Conservation (phyloP, 805 yeast species). For the Yarrowia hollandica region DNA sequence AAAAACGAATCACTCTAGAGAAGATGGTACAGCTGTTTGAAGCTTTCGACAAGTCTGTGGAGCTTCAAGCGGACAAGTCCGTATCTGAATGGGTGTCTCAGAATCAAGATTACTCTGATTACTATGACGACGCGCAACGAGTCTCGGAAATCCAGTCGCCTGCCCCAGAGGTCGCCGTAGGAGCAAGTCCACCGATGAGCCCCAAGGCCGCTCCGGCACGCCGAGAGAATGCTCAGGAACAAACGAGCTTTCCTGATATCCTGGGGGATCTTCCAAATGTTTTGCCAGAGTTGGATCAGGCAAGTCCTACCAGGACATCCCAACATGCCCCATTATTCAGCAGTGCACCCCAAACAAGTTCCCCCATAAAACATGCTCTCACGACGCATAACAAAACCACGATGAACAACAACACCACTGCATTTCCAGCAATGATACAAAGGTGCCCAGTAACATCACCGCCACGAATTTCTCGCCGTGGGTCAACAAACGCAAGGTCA, state of each 20-base stretch:
- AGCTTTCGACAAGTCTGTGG: conserved; percentile 11
- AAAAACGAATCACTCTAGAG: not conserved
- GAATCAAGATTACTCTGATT: not conserved
- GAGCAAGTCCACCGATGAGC: not conserved
- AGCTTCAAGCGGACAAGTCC: not conserved
- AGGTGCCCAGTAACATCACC: not conserved
- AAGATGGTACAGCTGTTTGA: conserved; percentile 9
- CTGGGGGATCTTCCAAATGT: not conserved
- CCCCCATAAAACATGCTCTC: not conserved
- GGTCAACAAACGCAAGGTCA: no score
- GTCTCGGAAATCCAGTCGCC: not conserved
- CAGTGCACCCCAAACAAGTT: no score
- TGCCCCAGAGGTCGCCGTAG: not conserved
- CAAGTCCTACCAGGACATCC: not conserved
- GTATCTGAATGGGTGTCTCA: not conserved
- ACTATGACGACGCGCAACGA: not conserved
- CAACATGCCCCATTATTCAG: not conserved
- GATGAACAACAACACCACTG: no score
- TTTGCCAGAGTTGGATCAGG: conserved; percentile 1
- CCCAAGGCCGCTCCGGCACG: not conserved
- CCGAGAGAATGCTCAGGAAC: not conserved
- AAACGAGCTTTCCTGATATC: not conserved
- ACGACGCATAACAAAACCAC: not conserved
- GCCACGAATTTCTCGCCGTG: not conserved
- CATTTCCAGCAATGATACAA: no score